These are phyloP conservation scores for Fusarium guadeloupense DNA, from an alignment of 2,329 filamentous ascomycete species.

Conservation along the genomic window DNA sequence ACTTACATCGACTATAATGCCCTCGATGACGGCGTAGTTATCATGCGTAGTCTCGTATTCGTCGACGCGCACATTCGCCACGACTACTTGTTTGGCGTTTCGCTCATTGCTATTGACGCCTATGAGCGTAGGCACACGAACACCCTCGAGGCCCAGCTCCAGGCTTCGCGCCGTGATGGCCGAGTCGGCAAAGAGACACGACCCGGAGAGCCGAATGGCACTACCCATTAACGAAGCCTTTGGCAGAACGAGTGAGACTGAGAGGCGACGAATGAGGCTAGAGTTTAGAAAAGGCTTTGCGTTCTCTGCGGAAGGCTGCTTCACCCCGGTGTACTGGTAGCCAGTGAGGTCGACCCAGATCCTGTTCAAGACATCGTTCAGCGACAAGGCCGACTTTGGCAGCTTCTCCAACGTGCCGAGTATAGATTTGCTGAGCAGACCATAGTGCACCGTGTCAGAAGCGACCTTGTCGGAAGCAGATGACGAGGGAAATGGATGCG, in stretches of 20 bases:
- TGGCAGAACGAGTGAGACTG: constrained; percentile 66
- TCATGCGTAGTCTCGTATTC: constrained; percentile 57
- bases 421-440: constrained; percentile 73
- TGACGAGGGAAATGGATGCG: constrained; percentile 64
- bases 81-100: constrained; percentile 70
- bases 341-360: constrained; percentile 49
- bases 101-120: constrained; percentile 79
- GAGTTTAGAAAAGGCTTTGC: constrained; percentile 45
- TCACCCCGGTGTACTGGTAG: constrained; percentile 24
- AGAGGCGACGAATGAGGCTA: constrained; percentile 54
- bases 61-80: constrained; percentile 71
- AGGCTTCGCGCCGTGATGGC: constrained; percentile 42
- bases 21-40: constrained; percentile 65
- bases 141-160: constrained; percentile 61
- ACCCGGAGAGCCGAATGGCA: constrained; percentile 63
- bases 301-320: background rate
- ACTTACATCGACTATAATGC: constrained; percentile 68
- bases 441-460: constrained; percentile 80
- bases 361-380: constrained; percentile 44
- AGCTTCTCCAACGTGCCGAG: constrained; percentile 54
- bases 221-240: constrained; percentile 75
- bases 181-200: constrained; percentile 53
- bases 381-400: constrained; percentile 21
- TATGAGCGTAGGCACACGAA: constrained; percentile 73
- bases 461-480: constrained; percentile 69